phyloP scores from a whole-genome alignment of 257 asterid genomes.

The Nicotiana noctiflora region DNA sequence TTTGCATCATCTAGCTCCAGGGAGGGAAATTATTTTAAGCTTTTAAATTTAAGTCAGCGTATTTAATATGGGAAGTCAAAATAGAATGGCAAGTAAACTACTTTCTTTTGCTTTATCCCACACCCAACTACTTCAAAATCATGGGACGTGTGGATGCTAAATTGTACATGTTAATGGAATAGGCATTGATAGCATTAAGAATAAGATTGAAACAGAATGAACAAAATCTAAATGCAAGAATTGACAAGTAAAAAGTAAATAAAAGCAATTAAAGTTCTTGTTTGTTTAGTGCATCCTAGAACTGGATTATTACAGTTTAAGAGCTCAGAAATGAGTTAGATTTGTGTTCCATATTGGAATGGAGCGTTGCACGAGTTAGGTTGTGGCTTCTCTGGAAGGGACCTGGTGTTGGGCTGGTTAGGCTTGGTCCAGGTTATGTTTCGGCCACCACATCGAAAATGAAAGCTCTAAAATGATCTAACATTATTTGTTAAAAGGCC shows the following conservation, averaged over 20 bases:
- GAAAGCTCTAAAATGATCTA: background rate
- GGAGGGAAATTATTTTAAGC: too few relatives aligned
- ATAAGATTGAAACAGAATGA: background rate
- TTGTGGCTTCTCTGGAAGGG: background rate
- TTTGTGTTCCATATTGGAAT: background rate
- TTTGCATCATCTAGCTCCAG: too few relatives aligned
- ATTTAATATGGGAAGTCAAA: background rate
- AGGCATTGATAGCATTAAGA: background rate
- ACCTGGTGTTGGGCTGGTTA: background rate
- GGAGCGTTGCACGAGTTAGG: background rate
- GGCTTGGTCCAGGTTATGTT: background rate
- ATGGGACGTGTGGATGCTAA: background rate
- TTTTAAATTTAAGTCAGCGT: slow-evolving; percentile 20
- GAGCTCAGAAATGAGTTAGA: background rate
- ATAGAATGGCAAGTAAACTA: background rate
- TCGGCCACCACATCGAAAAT: background rate
- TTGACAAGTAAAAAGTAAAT: too few relatives aligned
- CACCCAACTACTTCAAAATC: background rate
- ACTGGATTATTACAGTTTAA: too few relatives aligned
- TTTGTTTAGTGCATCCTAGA: background rate
- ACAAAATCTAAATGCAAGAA: too few relatives aligned
- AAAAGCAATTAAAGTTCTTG: too few relatives aligned
- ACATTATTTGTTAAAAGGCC: background rate
- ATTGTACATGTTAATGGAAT: background rate
- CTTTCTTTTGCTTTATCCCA: background rate